phyloP scores from a whole-genome alignment of 257 asterid species.

The Ilex aquifolium region DNA sequence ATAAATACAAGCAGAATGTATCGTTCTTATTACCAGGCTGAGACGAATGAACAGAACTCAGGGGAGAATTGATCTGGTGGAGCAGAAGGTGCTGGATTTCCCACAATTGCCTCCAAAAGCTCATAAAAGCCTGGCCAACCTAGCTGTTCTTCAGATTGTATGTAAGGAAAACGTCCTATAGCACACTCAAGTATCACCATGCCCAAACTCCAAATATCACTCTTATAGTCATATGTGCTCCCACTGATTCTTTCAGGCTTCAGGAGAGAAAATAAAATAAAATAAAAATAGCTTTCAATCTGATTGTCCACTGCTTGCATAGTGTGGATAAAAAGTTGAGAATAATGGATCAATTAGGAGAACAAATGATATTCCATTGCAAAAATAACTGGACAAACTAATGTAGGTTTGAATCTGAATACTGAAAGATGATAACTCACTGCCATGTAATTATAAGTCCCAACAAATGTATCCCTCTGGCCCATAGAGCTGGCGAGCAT shows the following conservation, averaged over 20 bases:
- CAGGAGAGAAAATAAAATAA: conserved; percentile 7
- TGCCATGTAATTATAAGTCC: conserved; percentile 98
- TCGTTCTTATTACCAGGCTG: conserved; percentile 62
- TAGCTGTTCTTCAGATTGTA: conserved; percentile 86
- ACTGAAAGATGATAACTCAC: conserved; percentile 21
- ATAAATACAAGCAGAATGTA: neutral
- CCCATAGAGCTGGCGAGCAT: conserved; percentile 95
- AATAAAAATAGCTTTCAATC: neutral
- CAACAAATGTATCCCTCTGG: conserved; percentile 90
- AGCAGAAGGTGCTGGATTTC: conserved; percentile 89
- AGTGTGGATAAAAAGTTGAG: neutral
- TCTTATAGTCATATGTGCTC: conserved; percentile 65
- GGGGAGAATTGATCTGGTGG: conserved; percentile 74
- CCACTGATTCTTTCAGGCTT: conserved; percentile 99
- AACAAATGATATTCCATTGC: neutral
- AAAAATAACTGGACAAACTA: neutral
- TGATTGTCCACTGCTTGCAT: neutral
- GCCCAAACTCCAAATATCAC: conserved; percentile 62
- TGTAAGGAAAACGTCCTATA: conserved; percentile 94
- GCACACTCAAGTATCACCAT: conserved; percentile 99
- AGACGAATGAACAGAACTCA: conserved; percentile 49
- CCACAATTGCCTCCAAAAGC: conserved; percentile 92
- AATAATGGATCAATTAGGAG: neutral
- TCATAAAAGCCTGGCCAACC: conserved; percentile 86
- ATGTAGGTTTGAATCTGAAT: neutral